A percentile compares a stretch with the other conserved stretches of the same genome.
Conservation (phyloP, 768 basidiomycete species). For the Pulveroboletus sp. region DNA sequence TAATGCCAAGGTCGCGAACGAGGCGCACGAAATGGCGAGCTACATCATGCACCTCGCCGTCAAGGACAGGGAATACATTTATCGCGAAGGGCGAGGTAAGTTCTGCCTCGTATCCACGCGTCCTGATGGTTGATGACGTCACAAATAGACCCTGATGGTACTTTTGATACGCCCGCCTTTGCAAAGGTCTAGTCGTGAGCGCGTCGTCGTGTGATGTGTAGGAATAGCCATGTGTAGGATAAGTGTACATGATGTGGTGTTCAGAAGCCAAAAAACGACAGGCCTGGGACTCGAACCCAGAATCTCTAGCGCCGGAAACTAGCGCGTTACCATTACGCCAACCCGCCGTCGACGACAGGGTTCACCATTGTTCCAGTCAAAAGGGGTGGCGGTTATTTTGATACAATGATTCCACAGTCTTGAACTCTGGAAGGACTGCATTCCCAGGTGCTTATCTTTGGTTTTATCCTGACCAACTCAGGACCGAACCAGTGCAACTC, state of each 20-base stretch:
- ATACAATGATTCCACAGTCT: too few species aligned
- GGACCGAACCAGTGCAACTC: too few species aligned
- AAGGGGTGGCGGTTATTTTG: too few species aligned
- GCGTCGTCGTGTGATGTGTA: slow-evolving; percentile 2
- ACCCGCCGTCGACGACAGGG: slow-evolving; percentile 36
- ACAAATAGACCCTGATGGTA: slow-evolving; percentile 35
- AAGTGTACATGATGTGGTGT: neutral
- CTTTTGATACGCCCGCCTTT: slow-evolving; percentile 49
- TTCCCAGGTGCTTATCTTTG: too few species aligned
- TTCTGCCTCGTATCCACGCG: too few species aligned
- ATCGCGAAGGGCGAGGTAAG: slow-evolving; percentile 55
- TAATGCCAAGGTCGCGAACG: slow-evolving; percentile 55
- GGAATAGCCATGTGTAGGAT: neutral
- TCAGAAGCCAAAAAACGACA: slow-evolving; percentile 40
- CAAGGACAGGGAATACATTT: slow-evolving; percentile 63
- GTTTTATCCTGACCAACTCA: too few species aligned
- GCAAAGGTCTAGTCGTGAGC: neutral
- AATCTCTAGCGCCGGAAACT: slow-evolving; percentile 65
- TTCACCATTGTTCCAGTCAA: neutral
- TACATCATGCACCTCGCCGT: slow-evolving; percentile 56
- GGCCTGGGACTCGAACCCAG: slow-evolving; percentile 64
- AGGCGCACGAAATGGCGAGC: slow-evolving; percentile 56
- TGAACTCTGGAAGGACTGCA: too few species aligned
- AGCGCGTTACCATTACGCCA: slow-evolving; percentile 67
- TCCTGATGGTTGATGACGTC: neutral